Percentiles rank a stretch among this genome's conserved stretches.
Conservation (phyloP, 345 rosid genomes). For the Eucalyptus microcorys region DNA sequence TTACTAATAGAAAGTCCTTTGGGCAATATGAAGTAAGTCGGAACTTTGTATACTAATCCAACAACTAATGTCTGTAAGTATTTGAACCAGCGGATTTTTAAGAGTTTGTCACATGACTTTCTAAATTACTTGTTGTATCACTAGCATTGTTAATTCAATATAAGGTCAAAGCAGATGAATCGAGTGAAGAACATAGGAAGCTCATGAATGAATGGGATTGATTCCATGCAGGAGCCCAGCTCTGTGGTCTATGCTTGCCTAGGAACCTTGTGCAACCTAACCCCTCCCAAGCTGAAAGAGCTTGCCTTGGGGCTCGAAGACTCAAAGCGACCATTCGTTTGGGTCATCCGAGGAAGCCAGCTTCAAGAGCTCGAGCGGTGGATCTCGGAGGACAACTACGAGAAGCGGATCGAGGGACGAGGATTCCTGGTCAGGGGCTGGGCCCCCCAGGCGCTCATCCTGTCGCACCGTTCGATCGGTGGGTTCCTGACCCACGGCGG, state of each 20-base stretch:
- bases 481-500: conserved; percentile 31
- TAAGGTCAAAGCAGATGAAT: background rate
- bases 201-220: conserved; percentile 13
- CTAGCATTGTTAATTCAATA: background rate
- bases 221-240: background rate
- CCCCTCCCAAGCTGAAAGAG: background rate
- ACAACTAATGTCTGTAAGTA: too few relatives aligned
- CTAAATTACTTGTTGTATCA: background rate
- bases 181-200: background rate
- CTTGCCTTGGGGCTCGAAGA: conserved; percentile 24
- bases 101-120: background rate
- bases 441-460: conserved; percentile 23
- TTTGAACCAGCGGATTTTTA: background rate
- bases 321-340: conserved; percentile 13
- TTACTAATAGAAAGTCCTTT: background rate
- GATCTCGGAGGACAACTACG: conserved; percentile 8
- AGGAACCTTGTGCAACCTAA: conserved; percentile 7
- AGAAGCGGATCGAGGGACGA: conserved; percentile 7
- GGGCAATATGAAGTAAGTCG: background rate
- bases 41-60: too few relatives aligned
- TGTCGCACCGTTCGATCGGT: conserved; percentile 18
- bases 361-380: conserved; percentile 8
- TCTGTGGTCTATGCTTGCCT: conserved; percentile 25
- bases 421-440: conserved; percentile 19
- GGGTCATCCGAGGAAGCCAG: conserved; percentile 7